Base-by-base conservation (phyloP, 2,329 filamentous ascomycete species). In the Acrocalymma vagum region DNA sequence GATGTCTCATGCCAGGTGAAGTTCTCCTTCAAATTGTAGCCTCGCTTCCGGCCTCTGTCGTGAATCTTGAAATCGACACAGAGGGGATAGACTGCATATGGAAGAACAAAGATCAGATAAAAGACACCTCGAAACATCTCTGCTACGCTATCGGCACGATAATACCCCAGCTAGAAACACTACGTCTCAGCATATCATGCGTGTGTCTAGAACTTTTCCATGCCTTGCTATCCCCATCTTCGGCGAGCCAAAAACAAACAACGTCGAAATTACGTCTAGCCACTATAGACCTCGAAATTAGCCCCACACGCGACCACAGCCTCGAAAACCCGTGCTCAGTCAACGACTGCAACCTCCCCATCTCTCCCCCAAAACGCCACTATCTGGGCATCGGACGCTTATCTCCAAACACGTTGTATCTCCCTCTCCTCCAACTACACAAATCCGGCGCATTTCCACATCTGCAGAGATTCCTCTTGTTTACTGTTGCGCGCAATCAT, bases 61-160 rank as follows among this genome's bases (percentile, higher is more conserved):
- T 28, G 6, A 20, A 44, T 34, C 14, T 44, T 5, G 40, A 44
- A 26, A n/a, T 44, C 17, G 40, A 43, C 17, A 38, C 40, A 1
- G 28, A 33, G 7, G 35, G 34, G n/a, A 26, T 29, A 9, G 34
- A 43, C 13, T 15, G 18, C 6, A 34, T 43, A 9, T 29, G 13
- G 9, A 29, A 38, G 9, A 27, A 33, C 8, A 31, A 31, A 16
- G 15, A 21, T 1, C 6, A 9, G 2, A n/a, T n/a, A n/a, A 22
- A 20, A 4, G 10, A 27, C 9, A 8, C 28, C 7, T 14, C 21
- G 1, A 17, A 29, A 3, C 27, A 43, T 28, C 25, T 43, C 4
- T 43, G 34, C 23, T 29, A 21, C 20, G 32, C 28, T 8, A 43
- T 43, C 22, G 38, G 40, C 29, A 26, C 38, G 13, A 22, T 30